Conservation (phyloP, 306 rosid genomes). For the Neltuma alba region DNA sequence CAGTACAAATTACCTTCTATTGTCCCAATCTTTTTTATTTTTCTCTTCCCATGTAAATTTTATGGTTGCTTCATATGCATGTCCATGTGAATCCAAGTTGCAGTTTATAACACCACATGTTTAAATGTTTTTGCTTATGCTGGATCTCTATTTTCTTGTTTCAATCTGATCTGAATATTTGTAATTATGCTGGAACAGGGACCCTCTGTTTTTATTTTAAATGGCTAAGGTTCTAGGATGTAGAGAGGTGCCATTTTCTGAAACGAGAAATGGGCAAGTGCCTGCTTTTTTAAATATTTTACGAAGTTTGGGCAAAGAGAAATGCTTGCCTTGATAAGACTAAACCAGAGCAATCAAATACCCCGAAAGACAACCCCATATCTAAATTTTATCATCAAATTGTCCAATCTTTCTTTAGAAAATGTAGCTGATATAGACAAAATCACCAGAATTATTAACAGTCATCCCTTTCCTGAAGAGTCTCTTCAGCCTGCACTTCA, state of each 20-base stretch:
- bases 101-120: not conserved
- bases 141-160: not conserved
- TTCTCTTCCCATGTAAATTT: not conserved
- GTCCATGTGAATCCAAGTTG: not conserved
- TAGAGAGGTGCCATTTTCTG: not conserved
- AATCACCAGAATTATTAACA: constrained; percentile 65
- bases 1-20: not conserved
- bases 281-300: not conserved
- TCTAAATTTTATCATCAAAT: constrained; percentile 13
- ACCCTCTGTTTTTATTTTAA: not conserved
- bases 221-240: not conserved
- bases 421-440: constrained; percentile 43
- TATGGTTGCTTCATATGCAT: not conserved
- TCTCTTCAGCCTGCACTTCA: constrained; percentile 73
- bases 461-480: constrained; percentile 73
- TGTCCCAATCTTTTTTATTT: not conserved
- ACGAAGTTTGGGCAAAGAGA: not conserved
- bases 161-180: not conserved
- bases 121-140: not conserved
- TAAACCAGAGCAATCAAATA: constrained; percentile 27
- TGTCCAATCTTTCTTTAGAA: constrained; percentile 32
- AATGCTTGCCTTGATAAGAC: constrained; percentile 40
- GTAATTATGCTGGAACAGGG: not conserved
- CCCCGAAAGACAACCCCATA: constrained; percentile 33
- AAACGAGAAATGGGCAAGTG: not conserved